Percentiles rank a stretch among this genome's conserved stretches.
Conservation (phyloP, 2,329 filamentous ascomycete genomes). For the Pseudogymnoascus sp. region DNA sequence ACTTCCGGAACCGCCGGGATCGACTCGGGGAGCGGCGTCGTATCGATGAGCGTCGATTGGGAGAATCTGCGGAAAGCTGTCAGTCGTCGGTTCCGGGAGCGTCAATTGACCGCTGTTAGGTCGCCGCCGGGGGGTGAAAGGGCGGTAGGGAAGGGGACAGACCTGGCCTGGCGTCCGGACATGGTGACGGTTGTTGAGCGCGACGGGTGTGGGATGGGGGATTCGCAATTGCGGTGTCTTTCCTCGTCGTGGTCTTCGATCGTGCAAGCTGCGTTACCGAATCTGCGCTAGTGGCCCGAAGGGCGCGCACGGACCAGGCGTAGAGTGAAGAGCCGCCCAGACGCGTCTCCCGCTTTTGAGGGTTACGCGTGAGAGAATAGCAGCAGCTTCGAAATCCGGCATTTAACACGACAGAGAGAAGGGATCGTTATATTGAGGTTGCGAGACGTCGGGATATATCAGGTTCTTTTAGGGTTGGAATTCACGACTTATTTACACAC, state of each 20-base stretch:
- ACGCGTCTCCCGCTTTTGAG: neutral
- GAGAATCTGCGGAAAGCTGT: conserved; percentile 63
- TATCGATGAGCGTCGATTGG: conserved; percentile 88
- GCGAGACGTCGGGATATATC: neutral
- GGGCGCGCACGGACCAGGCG: neutral
- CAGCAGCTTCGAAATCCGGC: neutral
- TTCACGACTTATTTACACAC: neutral
- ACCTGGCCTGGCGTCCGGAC: conserved; percentile 53
- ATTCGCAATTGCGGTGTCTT: conserved; percentile 16
- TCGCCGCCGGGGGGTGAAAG: neutral
- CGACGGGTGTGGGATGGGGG: conserved; percentile 23
- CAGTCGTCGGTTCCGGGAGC: conserved; percentile 15
- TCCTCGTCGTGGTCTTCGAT: neutral
- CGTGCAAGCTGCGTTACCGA: conserved; percentile 6
- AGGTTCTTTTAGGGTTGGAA: neutral
- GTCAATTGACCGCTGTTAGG: conserved; percentile 12
- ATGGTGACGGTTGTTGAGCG: conserved; percentile 40
- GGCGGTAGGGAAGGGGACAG: conserved; percentile 22
- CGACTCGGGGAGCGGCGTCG: conserved; percentile 82
- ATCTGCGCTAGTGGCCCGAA: conserved; percentile 21
- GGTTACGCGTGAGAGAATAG: neutral
- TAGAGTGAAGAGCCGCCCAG: neutral
- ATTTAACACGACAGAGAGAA: neutral
- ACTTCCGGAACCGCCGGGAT: conserved; percentile 93
- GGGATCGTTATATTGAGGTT: neutral